Evolutionary conservation across 306 rosid species (phyloP).

Genomic region (Mimosa bimucronata): DNA sequence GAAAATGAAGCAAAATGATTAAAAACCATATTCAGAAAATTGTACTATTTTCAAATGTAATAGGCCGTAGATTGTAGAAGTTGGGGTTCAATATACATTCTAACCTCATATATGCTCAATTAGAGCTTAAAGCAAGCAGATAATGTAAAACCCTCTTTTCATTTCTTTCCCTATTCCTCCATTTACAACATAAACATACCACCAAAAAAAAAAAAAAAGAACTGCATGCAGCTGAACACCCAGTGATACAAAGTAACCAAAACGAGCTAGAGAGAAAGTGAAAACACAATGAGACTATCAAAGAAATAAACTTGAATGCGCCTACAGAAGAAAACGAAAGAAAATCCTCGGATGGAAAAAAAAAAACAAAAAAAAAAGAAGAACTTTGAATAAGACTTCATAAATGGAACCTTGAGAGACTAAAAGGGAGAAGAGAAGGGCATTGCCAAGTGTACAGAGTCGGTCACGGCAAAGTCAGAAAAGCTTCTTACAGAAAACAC

Average conservation of each 20-base stretch:
- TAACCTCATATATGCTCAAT: not conserved
- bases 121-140: not conserved
- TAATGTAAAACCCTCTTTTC: not conserved
- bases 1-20: slow-evolving; percentile 20
- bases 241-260: not conserved
- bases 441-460: not conserved
- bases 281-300: not conserved
- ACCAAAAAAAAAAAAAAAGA: no score
- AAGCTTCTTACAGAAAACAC: slow-evolving; percentile 4
- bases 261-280: not conserved
- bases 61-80: not conserved
- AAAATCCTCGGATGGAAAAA: not conserved
- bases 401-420: slow-evolving; percentile 18
- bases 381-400: slow-evolving; percentile 12
- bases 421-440: not conserved
- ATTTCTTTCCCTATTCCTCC: not conserved
- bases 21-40: not conserved
- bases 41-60: not conserved
- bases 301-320: not conserved
- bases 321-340: not conserved
- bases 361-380: not conserved
- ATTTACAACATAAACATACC: slow-evolving; percentile 4
- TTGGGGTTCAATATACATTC: not conserved
- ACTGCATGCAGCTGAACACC: not conserved
- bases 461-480: slow-evolving; percentile 19